Conservation (phyloP, 495 filamentous ascomycete species). For the Patellaria atrata region DNA sequence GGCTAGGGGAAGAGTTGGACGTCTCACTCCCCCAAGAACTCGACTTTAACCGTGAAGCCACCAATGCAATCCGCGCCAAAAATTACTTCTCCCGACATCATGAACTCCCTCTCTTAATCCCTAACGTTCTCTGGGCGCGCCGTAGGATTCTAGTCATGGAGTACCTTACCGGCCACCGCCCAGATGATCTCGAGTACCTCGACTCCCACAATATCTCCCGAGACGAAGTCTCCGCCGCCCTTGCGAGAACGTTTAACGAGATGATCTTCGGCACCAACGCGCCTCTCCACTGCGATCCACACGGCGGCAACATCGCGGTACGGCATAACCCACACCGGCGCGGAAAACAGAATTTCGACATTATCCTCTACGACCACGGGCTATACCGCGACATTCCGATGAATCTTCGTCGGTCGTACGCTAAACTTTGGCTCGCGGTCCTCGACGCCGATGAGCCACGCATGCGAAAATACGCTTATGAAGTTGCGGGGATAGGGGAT, state of each 20-base stretch:
- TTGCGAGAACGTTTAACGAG: constrained; percentile 93
- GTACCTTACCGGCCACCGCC: constrained; percentile 69
- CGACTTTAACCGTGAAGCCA: constrained; percentile 73
- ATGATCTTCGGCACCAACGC: constrained; percentile 95
- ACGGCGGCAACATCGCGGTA: constrained; percentile 94
- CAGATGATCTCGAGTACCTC: constrained; percentile 78
- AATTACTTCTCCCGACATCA: constrained; percentile 62
- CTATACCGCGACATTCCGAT: constrained; percentile 85
- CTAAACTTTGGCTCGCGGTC: constrained; percentile 94
- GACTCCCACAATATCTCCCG: constrained; percentile 79
- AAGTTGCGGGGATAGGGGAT: constrained; percentile 79
- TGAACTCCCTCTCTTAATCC: constrained; percentile 68
- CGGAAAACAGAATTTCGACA: constrained; percentile 70
- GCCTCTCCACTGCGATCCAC: constrained; percentile 91
- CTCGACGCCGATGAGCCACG: constrained; percentile 67
- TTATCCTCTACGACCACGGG: constrained; percentile 96
- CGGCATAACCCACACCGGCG: constrained; percentile 48
- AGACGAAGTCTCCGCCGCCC: constrained; percentile 87
- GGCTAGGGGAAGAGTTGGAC: constrained; percentile 90
- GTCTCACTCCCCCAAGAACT: constrained; percentile 79
- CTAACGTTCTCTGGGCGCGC: constrained; percentile 79
- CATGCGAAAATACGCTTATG: constrained; percentile 79
- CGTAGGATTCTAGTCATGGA: constrained; percentile 93
- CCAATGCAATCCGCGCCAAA: constrained; percentile 66
- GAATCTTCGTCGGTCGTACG: constrained; percentile 68